phyloP scores from a whole-genome alignment of 2,329 filamentous ascomycete species.

The Didymella sp. region DNA sequence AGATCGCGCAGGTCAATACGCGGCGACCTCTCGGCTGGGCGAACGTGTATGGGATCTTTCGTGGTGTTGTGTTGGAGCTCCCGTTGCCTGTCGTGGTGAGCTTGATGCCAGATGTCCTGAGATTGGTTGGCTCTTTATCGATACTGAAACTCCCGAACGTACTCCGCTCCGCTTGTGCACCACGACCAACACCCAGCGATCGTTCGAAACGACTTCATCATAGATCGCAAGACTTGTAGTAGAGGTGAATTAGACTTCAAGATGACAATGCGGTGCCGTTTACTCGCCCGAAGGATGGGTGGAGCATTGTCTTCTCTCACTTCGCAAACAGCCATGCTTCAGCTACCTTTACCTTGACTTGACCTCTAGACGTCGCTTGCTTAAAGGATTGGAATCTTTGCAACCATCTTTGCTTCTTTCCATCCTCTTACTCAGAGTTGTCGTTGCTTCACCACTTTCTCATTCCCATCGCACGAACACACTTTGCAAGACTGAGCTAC shows the following conservation, averaged over 20 bases:
- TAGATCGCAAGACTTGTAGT: background rate
- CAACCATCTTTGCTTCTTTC: background rate
- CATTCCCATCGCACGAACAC: no score
- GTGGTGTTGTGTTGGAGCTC: conserved; percentile 22
- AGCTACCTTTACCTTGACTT: conserved; percentile 10
- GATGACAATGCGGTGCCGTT: background rate
- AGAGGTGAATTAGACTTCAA: background rate
- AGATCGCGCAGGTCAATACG: background rate
- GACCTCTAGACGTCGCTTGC: background rate
- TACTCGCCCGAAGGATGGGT: background rate
- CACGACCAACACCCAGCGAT: background rate
- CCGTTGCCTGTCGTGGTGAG: conserved; percentile 19
- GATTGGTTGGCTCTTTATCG: conserved; percentile 31
- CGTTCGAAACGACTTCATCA: background rate
- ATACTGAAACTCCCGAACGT: conserved; percentile 26
- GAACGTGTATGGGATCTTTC: background rate
- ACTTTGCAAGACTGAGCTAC: no score
- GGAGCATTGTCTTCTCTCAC: background rate
- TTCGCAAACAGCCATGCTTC: background rate
- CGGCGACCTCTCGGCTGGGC: background rate
- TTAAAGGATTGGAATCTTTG: background rate
- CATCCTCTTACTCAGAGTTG: background rate
- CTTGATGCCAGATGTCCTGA: conserved; percentile 43
- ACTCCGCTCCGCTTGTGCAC: background rate
- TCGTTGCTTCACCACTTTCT: background rate